A percentile compares a stretch with the other conserved stretches of the same genome.
Evolutionary conservation across 2,329 filamentous ascomycete species (phyloP).

Genomic region (Talaromyces sp.): DNA sequence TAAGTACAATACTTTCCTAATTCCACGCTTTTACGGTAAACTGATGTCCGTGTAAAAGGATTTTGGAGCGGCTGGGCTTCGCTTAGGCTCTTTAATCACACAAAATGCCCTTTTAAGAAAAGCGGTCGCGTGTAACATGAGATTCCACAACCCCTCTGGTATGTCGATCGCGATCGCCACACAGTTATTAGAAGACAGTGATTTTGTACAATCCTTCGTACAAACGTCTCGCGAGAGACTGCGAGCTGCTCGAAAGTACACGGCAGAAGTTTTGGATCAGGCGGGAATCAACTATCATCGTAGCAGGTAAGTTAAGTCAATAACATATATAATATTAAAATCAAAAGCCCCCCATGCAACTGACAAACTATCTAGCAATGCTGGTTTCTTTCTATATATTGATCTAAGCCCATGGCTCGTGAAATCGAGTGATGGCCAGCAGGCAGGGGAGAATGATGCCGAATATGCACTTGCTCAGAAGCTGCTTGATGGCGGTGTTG

Average conservation of each 20-base stretch:
- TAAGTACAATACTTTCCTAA: conserved; percentile 7
- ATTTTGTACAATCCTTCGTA: conserved; percentile 30
- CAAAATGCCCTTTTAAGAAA: conserved; percentile 20
- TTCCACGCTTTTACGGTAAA: neutral
- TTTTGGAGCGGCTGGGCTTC: conserved; percentile 26
- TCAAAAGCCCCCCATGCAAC: neutral
- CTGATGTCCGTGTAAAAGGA: conserved; percentile 14
- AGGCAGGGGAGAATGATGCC: conserved; percentile 9
- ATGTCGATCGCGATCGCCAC: conserved; percentile 25
- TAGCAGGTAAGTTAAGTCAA: conserved; percentile 22
- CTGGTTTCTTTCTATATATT: conserved; percentile 45
- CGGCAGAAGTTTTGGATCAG: conserved; percentile 27
- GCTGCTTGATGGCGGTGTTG: conserved; percentile 45
- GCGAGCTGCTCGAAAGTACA: conserved; percentile 23
- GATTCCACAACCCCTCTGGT: conserved; percentile 24
- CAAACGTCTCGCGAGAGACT: conserved; percentile 19
- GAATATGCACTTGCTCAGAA: conserved; percentile 44
- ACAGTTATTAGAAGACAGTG: conserved; percentile 27
- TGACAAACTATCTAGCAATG: conserved; percentile 26
- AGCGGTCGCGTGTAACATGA: conserved; percentile 20
- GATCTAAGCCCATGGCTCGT: conserved; percentile 26
- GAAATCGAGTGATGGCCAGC: neutral
- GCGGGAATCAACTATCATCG: conserved; percentile 33
- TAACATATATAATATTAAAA: neutral
- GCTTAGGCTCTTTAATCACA: conserved; percentile 24